A percentile compares a stretch with the other conserved stretches of the same genome.
phyloP scores from a whole-genome alignment of 805 yeast species.

The Ascoidea rubescens region DNA sequence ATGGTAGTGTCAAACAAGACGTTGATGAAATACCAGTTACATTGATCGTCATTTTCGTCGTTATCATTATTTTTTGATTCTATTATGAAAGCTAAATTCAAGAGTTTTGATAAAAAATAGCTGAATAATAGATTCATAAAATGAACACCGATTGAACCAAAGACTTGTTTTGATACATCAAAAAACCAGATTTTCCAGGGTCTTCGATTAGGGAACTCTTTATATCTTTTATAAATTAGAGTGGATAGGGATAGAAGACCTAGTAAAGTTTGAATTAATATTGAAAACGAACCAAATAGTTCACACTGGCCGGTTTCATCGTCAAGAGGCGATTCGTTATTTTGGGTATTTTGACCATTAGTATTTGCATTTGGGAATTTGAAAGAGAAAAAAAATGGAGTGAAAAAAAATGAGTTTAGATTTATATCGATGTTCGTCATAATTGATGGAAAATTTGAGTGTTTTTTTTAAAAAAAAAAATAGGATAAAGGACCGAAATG shows the following conservation, averaged over 20 bases:
- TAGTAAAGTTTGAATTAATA: slow-evolving; percentile 59
- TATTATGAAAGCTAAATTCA: background rate
- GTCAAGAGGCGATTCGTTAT: too few species aligned
- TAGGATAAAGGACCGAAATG: background rate
- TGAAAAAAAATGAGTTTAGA: too few species aligned
- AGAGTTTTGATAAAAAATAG: slow-evolving; percentile 29
- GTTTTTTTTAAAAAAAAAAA: background rate
- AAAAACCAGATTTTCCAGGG: slow-evolving; percentile 83
- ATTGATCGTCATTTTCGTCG: slow-evolving; percentile 49
- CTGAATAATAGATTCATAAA: slow-evolving; percentile 62
- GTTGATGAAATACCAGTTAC: slow-evolving; percentile 90
- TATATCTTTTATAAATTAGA: slow-evolving; percentile 57
- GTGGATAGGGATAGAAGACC: slow-evolving; percentile 69
- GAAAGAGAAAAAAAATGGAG: too few species aligned
- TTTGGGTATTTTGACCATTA: too few species aligned
- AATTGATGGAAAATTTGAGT: background rate
- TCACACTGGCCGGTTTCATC: slow-evolving; percentile 27
- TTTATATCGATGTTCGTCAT: too few species aligned
- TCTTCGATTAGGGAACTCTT: slow-evolving; percentile 68
- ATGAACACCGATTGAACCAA: slow-evolving; percentile 82
- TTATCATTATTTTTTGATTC: slow-evolving; percentile 11
- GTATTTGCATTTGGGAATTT: too few species aligned
- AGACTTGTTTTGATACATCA: slow-evolving; percentile 80
- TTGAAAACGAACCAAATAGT: slow-evolving; percentile 75
- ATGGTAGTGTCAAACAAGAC: slow-evolving; percentile 84